Base-by-base conservation (phyloP, 2,329 filamentous ascomycete genomes). In the Diaporthe caulivora region DNA sequence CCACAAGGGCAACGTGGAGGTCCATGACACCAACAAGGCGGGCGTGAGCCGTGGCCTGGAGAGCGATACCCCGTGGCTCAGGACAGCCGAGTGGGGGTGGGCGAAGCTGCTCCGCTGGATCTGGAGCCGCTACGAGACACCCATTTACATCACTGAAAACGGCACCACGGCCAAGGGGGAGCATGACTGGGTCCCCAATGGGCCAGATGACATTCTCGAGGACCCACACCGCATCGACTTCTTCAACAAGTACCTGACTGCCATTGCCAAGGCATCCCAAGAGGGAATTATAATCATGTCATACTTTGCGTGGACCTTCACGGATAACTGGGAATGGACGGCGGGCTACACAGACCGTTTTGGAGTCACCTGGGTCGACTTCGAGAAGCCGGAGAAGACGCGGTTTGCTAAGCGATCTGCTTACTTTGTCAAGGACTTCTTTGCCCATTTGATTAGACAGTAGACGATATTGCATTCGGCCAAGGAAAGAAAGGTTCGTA, bases 251-350 rank as follows among this genome's bases (percentile, higher is more conserved):
- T 84, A 85, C 58, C 71, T 85, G 31, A 81, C 80, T 0, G 82
- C 82, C 64, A 77, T 84, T 2, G 83, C 82, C 15, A 81, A 78
- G 51, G 83, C 83, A 0, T 81, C 81, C 1, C 77, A 82, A 55
- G 80, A 83, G 42, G 83, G 83, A 0, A 79, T 83, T 2, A 77
- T 84, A 11, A 82, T 84, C 67, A 81, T 82, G 69, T 82, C 80
- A 1, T 85, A 84, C 69, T 85, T 85, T 72, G 83, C 78, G 0
- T 85, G 83, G 83, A 84, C 82, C 0, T 84, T 85, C 54, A 81
- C 80, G 0, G 83, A 85, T 69, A 85, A 85, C n/a, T 84, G 83
- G 83, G 81, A 85, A 73, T 85, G 84, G 84, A 81, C 83, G n/a
- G 82, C 81, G 1, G 84, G 84, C 0, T 84, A 78, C 70, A 81